Conservation (phyloP, 306 rosid species). For the Inga leiocalycina region DNA sequence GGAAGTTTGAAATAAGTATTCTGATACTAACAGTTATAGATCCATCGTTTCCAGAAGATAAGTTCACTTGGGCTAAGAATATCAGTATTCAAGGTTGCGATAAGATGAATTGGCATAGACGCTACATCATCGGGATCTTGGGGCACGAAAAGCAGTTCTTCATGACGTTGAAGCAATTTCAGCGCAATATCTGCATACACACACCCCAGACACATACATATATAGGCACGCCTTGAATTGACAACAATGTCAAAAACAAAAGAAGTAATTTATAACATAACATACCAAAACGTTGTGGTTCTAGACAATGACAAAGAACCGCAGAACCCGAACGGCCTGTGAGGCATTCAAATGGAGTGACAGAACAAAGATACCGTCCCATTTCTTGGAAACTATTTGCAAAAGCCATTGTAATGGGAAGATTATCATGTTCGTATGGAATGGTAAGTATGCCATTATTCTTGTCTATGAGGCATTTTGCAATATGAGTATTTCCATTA, state of each 20-base stretch:
- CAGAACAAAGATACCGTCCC: background rate
- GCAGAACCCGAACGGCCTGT: fast-evolving
- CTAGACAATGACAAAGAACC: background rate
- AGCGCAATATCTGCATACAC: background rate
- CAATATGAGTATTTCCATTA: background rate
- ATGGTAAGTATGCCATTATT: background rate
- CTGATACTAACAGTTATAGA: background rate
- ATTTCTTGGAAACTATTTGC: background rate
- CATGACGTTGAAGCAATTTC: background rate
- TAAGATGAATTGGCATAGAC: background rate
- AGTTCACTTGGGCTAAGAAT: background rate
- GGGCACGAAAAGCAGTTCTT: background rate
- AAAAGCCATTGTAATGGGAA: background rate
- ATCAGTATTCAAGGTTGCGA: background rate
- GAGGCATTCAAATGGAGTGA: background rate
- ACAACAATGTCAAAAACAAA: too few species aligned
- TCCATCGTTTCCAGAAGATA: background rate
- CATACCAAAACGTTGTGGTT: background rate
- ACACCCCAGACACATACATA: too few species aligned
- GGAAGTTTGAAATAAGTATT: too few species aligned
- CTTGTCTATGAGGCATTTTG: background rate
- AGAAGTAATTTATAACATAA: too few species aligned
- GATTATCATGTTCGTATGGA: background rate
- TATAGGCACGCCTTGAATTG: too few species aligned
- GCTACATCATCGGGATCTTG: fast-evolving